These are phyloP conservation scores for Novakomyces olei DNA, from an alignment of 805 yeast genomes.

Conservation along the genomic window DNA sequence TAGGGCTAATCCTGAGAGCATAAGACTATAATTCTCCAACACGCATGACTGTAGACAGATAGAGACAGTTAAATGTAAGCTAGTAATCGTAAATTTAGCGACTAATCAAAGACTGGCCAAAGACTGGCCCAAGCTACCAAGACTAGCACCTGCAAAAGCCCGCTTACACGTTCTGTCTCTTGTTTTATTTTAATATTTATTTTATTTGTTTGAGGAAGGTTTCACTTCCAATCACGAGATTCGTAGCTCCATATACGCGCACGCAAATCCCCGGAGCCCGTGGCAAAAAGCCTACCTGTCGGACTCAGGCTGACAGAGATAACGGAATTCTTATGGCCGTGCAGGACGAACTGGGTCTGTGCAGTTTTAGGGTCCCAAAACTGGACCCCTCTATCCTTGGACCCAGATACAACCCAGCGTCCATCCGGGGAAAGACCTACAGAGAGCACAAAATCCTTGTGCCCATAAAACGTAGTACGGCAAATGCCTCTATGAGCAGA, in stretches of 20 bases:
- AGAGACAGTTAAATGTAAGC: no score
- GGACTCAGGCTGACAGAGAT: constrained; percentile 84
- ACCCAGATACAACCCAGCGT: constrained; percentile 76
- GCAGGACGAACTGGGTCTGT: constrained; percentile 81
- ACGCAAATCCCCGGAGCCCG: constrained; percentile 93
- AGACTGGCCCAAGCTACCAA: no score
- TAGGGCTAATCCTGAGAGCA: no score
- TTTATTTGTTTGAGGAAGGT: no score
- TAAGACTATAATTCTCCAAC: no score
- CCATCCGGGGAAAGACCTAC: constrained; percentile 89
- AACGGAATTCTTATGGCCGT: constrained; percentile 90
- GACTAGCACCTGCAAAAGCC: no score
- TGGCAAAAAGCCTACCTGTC: constrained; percentile 75
- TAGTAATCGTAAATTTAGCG: no score
- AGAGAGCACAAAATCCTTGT: constrained; percentile 82
- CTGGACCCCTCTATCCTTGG: constrained; percentile 90
- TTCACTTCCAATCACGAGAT: no score
- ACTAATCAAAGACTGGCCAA: no score
- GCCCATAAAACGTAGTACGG: constrained; percentile 85
- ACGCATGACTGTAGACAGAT: no score
- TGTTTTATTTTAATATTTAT: no score
- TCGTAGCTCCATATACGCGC: constrained; percentile 97
- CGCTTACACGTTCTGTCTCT: no score
- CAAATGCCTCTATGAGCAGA: constrained; percentile 28
- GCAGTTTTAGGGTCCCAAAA: constrained; percentile 90